These are phyloP conservation scores for Chloris gayana DNA, from an alignment of 176 grass and related monocot genomes.

Conservation along the genomic window DNA sequence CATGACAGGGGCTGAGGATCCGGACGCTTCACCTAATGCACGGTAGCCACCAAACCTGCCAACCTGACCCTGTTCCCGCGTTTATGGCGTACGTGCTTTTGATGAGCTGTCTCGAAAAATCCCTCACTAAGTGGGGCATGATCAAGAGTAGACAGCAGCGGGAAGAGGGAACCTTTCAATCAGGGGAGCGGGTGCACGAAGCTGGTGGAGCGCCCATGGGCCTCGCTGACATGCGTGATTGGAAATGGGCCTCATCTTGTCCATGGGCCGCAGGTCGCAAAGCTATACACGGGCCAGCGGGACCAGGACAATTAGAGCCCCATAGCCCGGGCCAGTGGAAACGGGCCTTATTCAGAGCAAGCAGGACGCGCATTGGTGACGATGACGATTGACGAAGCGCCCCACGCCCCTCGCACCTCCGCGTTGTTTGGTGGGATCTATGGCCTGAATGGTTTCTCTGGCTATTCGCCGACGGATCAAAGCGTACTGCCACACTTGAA, in stretches of 20 bases:
- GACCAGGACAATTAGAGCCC: no score
- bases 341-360: no score
- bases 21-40: slow-evolving; percentile 19
- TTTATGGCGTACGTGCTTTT: slow-evolving; percentile 17
- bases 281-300: no score
- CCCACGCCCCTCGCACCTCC: no score
- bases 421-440: background rate
- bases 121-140: background rate
- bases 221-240: no score
- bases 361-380: no score
- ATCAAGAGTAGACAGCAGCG: background rate
- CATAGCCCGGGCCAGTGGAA: no score
- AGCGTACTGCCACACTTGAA: background rate
- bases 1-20: background rate
- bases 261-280: no score
- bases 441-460: background rate
- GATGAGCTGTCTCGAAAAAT: slow-evolving; percentile 1
- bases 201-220: no score
- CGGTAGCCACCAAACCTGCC: background rate
- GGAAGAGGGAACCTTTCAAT: background rate
- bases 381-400: no score
- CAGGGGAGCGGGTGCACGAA: no score
- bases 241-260: no score
- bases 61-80: slow-evolving; percentile 20
- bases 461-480: background rate